phyloP scores from a whole-genome alignment of 2,329 filamentous ascomycete species.

The Colletotrichum orbiculare region DNA sequence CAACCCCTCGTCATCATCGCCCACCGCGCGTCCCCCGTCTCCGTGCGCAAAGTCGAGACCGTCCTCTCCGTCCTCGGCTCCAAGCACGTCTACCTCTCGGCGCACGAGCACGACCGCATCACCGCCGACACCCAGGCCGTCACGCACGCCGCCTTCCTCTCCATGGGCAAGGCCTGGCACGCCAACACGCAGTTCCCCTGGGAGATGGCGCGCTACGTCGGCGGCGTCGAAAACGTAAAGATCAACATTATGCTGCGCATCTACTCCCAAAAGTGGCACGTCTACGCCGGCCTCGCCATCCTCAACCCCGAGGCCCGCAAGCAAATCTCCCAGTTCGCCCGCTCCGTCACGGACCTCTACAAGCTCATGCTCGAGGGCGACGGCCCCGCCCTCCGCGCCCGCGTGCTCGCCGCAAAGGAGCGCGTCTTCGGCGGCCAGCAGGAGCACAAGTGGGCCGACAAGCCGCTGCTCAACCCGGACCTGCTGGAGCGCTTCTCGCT shows the following conservation, averaged over 20 bases:
- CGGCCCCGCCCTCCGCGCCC: constrained; percentile 74
- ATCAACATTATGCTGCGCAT: constrained; percentile 98
- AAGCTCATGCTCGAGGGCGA: constrained; percentile 96
- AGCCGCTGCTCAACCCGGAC: constrained; percentile 81
- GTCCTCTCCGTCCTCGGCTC: constrained; percentile 87
- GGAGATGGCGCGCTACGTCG: constrained; percentile 95
- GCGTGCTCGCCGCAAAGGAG: constrained; percentile 74
- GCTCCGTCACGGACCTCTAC: constrained; percentile 92
- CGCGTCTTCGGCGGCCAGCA: constrained; percentile 78
- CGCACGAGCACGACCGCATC: constrained; percentile 92
- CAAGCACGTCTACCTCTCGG: constrained; percentile 88
- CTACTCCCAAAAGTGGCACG: constrained; percentile 99
- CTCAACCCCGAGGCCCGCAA: constrained; percentile 91
- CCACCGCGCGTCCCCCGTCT: constrained; percentile 84
- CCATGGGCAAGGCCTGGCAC: constrained; percentile 98
- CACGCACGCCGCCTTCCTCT: constrained; percentile 95
- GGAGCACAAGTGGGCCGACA: constrained; percentile 66
- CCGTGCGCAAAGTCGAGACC: constrained; percentile 80
- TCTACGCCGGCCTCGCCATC: constrained; percentile 96
- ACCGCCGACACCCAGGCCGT: constrained; percentile 98
- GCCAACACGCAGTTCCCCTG: constrained; percentile 96
- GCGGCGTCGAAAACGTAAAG: constrained; percentile 98
- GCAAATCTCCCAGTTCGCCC: constrained; percentile 94
- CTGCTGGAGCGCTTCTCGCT: constrained; percentile 91
- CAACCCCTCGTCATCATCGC: constrained; percentile 95